Evolutionary conservation across 1,139 yeast genomes (phyloP), one percentile per base, ranked within the genome.

Genomic region (Cylindricascospora bacillispora): DNA sequence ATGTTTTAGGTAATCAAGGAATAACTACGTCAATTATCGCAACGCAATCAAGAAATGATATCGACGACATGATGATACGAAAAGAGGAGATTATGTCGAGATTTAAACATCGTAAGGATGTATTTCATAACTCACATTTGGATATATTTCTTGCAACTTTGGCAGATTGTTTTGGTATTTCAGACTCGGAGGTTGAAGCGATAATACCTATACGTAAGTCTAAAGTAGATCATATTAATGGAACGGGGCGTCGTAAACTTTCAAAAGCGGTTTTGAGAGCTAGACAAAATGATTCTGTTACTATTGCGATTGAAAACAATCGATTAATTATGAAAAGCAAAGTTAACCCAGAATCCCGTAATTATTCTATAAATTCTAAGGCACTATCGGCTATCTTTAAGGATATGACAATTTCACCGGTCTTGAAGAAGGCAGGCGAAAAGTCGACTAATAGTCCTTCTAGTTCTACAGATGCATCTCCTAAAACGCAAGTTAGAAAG

Each of bases 41-140:
- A 7, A 18, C 10, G 10, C 9, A 10, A 7, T 10, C 34, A 57
- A 54, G 27, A 57, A 50, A 31, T 43, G 40, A 3, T 35, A 34
- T 13, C 34, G 52, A 29, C 45, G 40, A 19, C 39, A 47, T 49
- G 36, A 43, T 47, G 21, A 34, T 41, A 12, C 43, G 45, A 28
- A 53, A 52, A 25, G 40, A 42, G 5, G 57, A 54, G 29, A 39
- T 54, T 13, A 39, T 49, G 11, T 45, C 54, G 4, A 41, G 57
- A 26, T 49, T 40, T 25, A 52, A 52, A 25, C 56, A 52, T 30
- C 47, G 57, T 31, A 54, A 52, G 37, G 53, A 52, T 26, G 33
- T 51, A 6, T 49, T 49, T 27, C 38, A 39, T 21, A 33, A 38
- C 9, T 53, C 57, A 5, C 44, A 54, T 13, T 31, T 45, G 6